Percentiles rank a stretch among this genome's conserved stretches.
These are phyloP conservation scores for Plasmodium coatneyi DNA, from an alignment of 169 alveolate genomes.

Conservation along the genomic window DNA sequence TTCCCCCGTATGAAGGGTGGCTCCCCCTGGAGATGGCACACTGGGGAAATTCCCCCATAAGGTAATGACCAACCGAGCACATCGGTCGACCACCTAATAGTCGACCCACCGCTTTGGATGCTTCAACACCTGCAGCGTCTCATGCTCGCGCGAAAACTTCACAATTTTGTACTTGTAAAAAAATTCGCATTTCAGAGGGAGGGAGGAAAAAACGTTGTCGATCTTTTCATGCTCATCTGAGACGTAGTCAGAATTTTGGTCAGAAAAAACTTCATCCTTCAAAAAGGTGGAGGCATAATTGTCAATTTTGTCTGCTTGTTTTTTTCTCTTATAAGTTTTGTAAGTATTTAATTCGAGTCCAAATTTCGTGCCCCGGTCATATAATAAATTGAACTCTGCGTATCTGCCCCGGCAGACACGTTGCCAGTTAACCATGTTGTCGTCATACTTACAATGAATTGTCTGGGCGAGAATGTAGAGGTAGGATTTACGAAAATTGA, in stretches of 20 bases:
- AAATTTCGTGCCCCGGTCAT: constrained; percentile 91
- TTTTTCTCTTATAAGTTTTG: constrained; percentile 56
- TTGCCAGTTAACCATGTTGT: constrained; percentile 88
- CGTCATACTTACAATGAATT: constrained; percentile 80
- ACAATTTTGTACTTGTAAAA: constrained; percentile 48
- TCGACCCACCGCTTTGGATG: constrained; percentile 69
- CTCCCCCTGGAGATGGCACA: neutral
- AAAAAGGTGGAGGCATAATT: constrained; percentile 39
- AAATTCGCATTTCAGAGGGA: constrained; percentile 59
- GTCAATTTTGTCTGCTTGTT: constrained; percentile 1
- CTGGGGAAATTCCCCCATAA: neutral
- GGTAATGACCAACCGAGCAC: no score
- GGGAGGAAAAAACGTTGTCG: constrained; percentile 55
- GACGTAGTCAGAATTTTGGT: constrained; percentile 52
- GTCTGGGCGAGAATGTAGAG: constrained; percentile 83
- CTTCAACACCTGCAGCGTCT: constrained; percentile 48
- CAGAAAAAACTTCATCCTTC: constrained; percentile 70
- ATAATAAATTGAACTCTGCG: constrained; percentile 88
- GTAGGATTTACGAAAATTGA: constrained; percentile 77
- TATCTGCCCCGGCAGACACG: constrained; percentile 90
- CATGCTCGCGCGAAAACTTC: constrained; percentile 65
- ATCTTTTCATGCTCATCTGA: constrained; percentile 76
- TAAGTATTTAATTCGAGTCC: constrained; percentile 81
- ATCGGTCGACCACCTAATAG: constrained; percentile 2
- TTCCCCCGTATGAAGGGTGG: neutral